Evolutionary conservation across 2,329 filamentous ascomycete species (phyloP).

Genomic region (Paecilomyces formosus): DNA sequence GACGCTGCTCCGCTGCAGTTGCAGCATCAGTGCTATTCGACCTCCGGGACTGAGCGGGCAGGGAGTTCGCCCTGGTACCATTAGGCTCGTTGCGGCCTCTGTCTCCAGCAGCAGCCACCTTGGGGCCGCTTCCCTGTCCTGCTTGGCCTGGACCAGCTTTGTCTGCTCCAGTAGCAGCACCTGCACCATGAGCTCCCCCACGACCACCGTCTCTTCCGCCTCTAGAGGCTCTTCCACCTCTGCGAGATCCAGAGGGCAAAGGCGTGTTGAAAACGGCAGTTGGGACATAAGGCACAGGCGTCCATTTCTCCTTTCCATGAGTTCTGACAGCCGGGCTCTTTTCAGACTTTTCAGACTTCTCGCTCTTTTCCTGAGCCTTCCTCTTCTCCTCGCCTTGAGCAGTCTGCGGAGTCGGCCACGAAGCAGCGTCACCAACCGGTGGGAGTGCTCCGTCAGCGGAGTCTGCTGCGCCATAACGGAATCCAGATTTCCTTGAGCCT

Average conservation of each 20-base stretch:
- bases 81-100: slow-evolving; percentile 28
- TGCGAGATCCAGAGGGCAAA: slow-evolving; percentile 46
- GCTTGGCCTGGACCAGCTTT: slow-evolving; percentile 24
- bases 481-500: slow-evolving; percentile 14
- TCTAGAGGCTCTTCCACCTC: slow-evolving; percentile 50
- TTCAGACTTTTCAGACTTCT: slow-evolving; percentile 53
- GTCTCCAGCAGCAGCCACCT: slow-evolving; percentile 23
- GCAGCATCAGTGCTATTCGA: slow-evolving; percentile 27
- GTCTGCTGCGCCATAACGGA: slow-evolving; percentile 7
- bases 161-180: slow-evolving; percentile 20
- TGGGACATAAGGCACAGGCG: slow-evolving; percentile 72
- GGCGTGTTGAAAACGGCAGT: slow-evolving; percentile 82
- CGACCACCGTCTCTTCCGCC: slow-evolving; percentile 47
- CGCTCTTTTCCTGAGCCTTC: slow-evolving; percentile 58
- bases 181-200: slow-evolving; percentile 30
- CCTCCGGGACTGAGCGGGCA: slow-evolving; percentile 30
- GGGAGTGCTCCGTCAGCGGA: slow-evolving; percentile 41
- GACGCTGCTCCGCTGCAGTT: slow-evolving; percentile 21
- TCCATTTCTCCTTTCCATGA: slow-evolving; percentile 75
- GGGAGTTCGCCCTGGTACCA: slow-evolving; percentile 30
- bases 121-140: slow-evolving; percentile 16
- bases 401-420: slow-evolving; percentile 86
- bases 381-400: slow-evolving; percentile 70
- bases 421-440: slow-evolving; percentile 65
- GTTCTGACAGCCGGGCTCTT: slow-evolving; percentile 51